phyloP scores from a whole-genome alignment of 176 grass and related monocot species.

The Bromus sterilis region DNA sequence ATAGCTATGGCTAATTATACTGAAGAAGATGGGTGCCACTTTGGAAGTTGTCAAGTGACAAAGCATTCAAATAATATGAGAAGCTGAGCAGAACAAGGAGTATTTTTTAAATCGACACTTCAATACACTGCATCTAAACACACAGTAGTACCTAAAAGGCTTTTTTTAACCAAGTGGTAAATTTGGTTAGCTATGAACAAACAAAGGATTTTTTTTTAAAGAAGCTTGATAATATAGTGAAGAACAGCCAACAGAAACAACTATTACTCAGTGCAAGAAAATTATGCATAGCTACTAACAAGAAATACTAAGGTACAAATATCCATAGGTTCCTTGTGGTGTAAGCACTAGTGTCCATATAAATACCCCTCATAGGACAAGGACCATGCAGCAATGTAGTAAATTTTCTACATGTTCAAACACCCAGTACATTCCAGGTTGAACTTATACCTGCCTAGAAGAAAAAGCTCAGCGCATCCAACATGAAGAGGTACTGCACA shows the following conservation, averaged over 20 bases:
- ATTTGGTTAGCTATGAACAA: too few species aligned
- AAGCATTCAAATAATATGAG: background rate
- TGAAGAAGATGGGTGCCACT: background rate
- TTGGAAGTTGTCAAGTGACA: background rate
- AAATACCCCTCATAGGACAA: background rate
- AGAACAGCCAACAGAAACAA: background rate
- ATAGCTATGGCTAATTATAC: background rate
- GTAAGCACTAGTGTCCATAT: background rate
- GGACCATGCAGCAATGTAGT: background rate
- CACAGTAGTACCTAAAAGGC: slow-evolving; percentile 51
- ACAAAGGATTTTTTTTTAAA: background rate
- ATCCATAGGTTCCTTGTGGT: background rate
- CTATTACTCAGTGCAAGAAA: background rate
- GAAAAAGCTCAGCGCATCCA: slow-evolving; percentile 87
- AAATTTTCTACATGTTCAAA: background rate
- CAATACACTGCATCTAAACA: background rate
- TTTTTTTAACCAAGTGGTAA: too few species aligned
- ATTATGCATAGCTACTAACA: background rate
- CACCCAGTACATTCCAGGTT: too few species aligned
- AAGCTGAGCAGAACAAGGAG: background rate
- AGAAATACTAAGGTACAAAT: background rate
- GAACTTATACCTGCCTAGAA: slow-evolving; percentile 85
- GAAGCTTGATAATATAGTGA: background rate
- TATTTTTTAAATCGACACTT: background rate
- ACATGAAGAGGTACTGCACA: slow-evolving; percentile 78